These are phyloP conservation scores for Aureobasidium sp. DNA, from an alignment of 2,329 filamentous ascomycete species.

Conservation along the genomic window DNA sequence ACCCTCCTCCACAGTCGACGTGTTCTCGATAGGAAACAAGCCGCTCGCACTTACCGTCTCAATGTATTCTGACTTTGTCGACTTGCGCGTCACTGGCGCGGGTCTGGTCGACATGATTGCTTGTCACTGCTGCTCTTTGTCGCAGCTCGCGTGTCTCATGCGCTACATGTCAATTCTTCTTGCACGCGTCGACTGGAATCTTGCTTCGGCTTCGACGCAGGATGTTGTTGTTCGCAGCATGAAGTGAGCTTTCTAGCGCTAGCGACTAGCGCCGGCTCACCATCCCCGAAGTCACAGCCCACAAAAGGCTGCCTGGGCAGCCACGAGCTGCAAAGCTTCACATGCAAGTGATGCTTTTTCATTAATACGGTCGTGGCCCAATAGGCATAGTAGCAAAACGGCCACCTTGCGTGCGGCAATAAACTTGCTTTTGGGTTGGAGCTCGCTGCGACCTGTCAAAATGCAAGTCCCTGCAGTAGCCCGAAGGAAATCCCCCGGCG, in stretches of 20 bases:
- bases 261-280: not conserved
- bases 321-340: not conserved
- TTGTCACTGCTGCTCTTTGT: not conserved
- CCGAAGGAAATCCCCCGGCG: not conserved
- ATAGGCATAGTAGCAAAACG: not conserved
- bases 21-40: not conserved
- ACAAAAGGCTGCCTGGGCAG: not conserved
- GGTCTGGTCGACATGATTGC: conserved; percentile 22
- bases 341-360: not conserved
- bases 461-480: not conserved
- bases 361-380: not conserved
- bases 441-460: not conserved
- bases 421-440: not conserved
- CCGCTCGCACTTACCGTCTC: conserved; percentile 61
- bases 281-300: not conserved
- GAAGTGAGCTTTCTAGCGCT: not conserved
- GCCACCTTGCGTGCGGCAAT: not conserved
- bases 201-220: not conserved
- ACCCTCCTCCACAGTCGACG: not conserved
- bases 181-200: not conserved
- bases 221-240: not conserved
- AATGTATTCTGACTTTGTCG: conserved; percentile 85
- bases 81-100: conserved; percentile 40
- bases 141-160: conserved; percentile 1
- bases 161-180: conserved; percentile 6